Conservation (phyloP, 148 eudicot species). For the Vaccinium macrocarpon region DNA sequence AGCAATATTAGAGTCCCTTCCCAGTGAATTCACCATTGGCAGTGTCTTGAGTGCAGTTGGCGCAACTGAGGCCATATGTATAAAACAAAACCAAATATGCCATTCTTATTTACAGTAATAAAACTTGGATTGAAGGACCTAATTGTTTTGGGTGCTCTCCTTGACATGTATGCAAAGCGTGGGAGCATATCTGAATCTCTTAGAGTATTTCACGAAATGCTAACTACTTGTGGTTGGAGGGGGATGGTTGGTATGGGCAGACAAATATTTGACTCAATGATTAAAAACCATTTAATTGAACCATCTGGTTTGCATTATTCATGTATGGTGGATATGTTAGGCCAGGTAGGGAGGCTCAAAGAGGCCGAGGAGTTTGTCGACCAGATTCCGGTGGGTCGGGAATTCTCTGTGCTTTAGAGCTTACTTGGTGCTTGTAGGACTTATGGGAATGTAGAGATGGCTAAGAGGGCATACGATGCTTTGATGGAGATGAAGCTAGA, state of each 20-base stretch:
- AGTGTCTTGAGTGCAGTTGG: constrained; percentile 75
- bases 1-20: constrained; percentile 44
- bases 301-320: constrained; percentile 72
- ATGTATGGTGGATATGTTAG: constrained; percentile 91
- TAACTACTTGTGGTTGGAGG: constrained; percentile 78
- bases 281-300: constrained; percentile 45
- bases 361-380: constrained; percentile 71
- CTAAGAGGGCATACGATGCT: constrained; percentile 43
- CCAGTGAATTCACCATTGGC: constrained; percentile 76
- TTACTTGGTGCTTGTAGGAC: constrained; percentile 75
- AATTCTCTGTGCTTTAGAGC: constrained; percentile 77
- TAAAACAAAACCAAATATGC: constrained; percentile 65
- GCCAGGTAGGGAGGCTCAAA: constrained; percentile 72
- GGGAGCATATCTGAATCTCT: constrained; percentile 73
- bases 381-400: constrained; percentile 64
- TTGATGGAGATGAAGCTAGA: constrained; percentile 66
- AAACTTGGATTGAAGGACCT: constrained; percentile 64
- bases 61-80: constrained; percentile 67
- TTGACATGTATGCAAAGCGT: constrained; percentile 91
- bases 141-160: constrained; percentile 65
- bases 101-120: constrained; percentile 56
- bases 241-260: constrained; percentile 84
- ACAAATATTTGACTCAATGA: constrained; percentile 59
- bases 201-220: constrained; percentile 50
- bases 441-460: constrained; percentile 73